Evolutionary conservation across 768 basidiomycete species (phyloP), one percentile per base, ranked within the genome.

Genomic region (Cystobasidium tubakii): DNA sequence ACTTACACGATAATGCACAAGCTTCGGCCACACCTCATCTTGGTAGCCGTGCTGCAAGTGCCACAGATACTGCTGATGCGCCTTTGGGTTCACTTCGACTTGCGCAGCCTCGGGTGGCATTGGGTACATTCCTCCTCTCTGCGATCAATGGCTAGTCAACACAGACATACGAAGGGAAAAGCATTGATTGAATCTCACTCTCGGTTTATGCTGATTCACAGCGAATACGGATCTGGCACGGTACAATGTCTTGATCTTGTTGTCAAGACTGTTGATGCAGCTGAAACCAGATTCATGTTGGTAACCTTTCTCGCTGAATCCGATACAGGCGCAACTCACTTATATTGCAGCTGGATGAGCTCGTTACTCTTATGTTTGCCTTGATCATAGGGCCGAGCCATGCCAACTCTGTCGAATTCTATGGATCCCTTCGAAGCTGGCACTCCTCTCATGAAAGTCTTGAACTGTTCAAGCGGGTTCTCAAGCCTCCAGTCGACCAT

Each of bases 1-100:
- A 42, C 63, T 42, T 27, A 65, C 63, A 15, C 63, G 63, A 65
- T 65, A 65, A 65, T 65, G 63, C 7, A 65, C 36, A 12, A 65
- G 34, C 23, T 65, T 65, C 19, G 63, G 63, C 63, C 63, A 65
- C 25, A 65, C 63, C 21, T 46, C 63, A 27, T 65, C 63, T 39
- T 65, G 36, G 63, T 42, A 65, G 15, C 57, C 57, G 21, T 60
- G 57, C 23, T 60, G 57, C 13, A 60, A 23, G 15, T 65, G 63
- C 63, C 63, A 65, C 23, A 39, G 21, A 65, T 65, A 65, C 25
- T 65, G 36, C 25, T 36, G 31, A 36, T 65, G 43, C 23, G 63
- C 33, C 23, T 46, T 65, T 17, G 63, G 36, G 15, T 65, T 65
- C n/a, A 46, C 21, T 42, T 42, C 63, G 25, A 42, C 36, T 36